A percentile compares a stretch with the other conserved stretches of the same genome.
Evolutionary conservation across 305 asterid species (phyloP).

Genomic region (Solanum hybrid): DNA sequence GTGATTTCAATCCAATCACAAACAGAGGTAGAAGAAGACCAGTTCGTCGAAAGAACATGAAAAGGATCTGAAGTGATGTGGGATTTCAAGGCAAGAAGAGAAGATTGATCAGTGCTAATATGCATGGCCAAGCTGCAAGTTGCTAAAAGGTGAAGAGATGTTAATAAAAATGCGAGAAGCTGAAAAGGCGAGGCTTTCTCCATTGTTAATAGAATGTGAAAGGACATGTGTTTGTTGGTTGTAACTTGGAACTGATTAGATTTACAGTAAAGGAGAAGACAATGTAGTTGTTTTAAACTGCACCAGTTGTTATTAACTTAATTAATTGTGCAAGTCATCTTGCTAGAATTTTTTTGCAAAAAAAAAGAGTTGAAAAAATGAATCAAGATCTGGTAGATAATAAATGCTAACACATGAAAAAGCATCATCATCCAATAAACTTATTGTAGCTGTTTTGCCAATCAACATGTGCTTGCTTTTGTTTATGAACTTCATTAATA

Average conservation of each 20-base stretch:
- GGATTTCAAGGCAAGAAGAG: background rate
- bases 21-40: background rate
- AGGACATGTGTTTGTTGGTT: background rate
- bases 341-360: background rate
- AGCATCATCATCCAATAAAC: background rate
- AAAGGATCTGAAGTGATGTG: conserved; percentile 5
- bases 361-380: background rate
- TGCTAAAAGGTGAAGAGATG: background rate
- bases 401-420: background rate
- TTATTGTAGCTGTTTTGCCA: background rate
- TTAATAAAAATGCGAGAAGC: background rate
- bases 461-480: background rate
- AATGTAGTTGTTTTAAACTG: background rate
- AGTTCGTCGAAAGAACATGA: background rate
- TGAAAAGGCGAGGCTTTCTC: background rate
- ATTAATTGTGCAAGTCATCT: background rate
- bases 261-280: background rate
- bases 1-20: background rate
- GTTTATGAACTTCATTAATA: background rate
- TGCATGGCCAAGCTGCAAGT: background rate
- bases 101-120: background rate
- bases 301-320: background rate
- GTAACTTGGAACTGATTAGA: background rate
- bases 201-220: background rate
- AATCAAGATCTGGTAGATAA: background rate